Evolutionary conservation across 306 rosid species (phyloP).

Genomic region (Inga oerstediana): DNA sequence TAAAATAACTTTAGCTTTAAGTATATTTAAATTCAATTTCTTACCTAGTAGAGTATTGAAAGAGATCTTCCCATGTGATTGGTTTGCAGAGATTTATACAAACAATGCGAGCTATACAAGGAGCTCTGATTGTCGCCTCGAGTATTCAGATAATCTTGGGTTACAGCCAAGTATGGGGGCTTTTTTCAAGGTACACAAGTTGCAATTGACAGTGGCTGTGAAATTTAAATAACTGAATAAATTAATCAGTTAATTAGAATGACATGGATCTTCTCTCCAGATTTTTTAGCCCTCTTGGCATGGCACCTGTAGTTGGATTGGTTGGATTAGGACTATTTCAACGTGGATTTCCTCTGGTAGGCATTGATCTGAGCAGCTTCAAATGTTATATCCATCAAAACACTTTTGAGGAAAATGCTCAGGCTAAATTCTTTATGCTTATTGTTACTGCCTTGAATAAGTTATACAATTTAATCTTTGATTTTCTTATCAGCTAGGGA

Average conservation of each 20-base stretch:
- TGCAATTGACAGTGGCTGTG: conserved; percentile 9
- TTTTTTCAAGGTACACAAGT: conserved; percentile 73
- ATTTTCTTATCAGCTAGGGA: conserved; percentile 72
- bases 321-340: conserved; percentile 90
- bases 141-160: conserved; percentile 94
- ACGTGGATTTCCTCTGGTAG: conserved; percentile 84
- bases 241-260: conserved; percentile 24
- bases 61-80: conserved; percentile 81
- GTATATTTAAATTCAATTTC: conserved; percentile 52
- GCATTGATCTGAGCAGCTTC: conserved; percentile 23
- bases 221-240: conserved; percentile 3
- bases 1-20: conserved; percentile 33
- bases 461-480: conserved; percentile 1
- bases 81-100: conserved; percentile 98
- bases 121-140: conserved; percentile 93
- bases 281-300: conserved; percentile 97
- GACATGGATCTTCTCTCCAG: conserved; percentile 48
- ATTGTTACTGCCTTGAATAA: neutral
- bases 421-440: conserved; percentile 21
- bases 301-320: conserved; percentile 98
- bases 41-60: conserved; percentile 88
- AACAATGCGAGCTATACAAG: conserved; percentile 96
- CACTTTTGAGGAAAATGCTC: neutral
- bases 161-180: conserved; percentile 98
- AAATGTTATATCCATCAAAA: conserved; percentile 3